A percentile compares a stretch with the other conserved stretches of the same genome.
phyloP scores from a whole-genome alignment of 352 stramenopile species.

The Plasmopara halstedii region DNA sequence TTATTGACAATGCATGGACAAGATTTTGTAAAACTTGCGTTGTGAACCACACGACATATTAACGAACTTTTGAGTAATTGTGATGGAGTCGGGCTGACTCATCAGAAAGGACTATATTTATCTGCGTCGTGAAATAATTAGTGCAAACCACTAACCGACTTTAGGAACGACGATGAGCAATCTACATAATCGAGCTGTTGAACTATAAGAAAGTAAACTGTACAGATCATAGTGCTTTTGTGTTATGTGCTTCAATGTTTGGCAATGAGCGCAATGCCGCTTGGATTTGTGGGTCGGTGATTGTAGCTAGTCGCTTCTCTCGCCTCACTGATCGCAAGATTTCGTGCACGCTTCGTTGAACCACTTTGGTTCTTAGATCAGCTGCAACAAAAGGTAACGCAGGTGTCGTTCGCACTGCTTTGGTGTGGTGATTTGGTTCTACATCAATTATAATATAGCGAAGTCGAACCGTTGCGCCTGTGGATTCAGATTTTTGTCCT shows the following conservation, averaged over 20 bases:
- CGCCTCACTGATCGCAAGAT: slow-evolving; percentile 49
- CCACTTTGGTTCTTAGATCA: slow-evolving; percentile 10
- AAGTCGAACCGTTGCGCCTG: slow-evolving; percentile 30
- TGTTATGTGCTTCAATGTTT: background rate
- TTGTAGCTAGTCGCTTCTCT: slow-evolving; percentile 30
- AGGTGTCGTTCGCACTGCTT: background rate
- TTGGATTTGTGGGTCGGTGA: slow-evolving; percentile 10
- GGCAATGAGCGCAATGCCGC: slow-evolving; percentile 6
- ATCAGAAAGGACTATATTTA: too few relatives aligned
- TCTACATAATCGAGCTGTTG: too few relatives aligned
- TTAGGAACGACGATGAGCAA: too few relatives aligned
- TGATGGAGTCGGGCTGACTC: too few relatives aligned
- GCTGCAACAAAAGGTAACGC: slow-evolving; percentile 1
- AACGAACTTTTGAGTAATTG: too few relatives aligned
- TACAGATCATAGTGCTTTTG: background rate
- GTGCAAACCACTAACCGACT: too few relatives aligned
- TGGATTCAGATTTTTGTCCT: slow-evolving; percentile 33
- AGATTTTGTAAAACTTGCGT: too few relatives aligned
- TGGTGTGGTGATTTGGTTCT: slow-evolving; percentile 1
- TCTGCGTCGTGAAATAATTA: too few relatives aligned
- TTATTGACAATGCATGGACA: too few relatives aligned
- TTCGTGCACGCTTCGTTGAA: slow-evolving; percentile 71
- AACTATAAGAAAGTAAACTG: background rate
- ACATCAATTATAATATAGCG: slow-evolving; percentile 32
- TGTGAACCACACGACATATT: too few relatives aligned